A percentile compares a stretch with the other conserved stretches of the same genome.
Evolutionary conservation across 305 asterid species (phyloP).

Genomic region (Fraxinus xanthoxyloides): DNA sequence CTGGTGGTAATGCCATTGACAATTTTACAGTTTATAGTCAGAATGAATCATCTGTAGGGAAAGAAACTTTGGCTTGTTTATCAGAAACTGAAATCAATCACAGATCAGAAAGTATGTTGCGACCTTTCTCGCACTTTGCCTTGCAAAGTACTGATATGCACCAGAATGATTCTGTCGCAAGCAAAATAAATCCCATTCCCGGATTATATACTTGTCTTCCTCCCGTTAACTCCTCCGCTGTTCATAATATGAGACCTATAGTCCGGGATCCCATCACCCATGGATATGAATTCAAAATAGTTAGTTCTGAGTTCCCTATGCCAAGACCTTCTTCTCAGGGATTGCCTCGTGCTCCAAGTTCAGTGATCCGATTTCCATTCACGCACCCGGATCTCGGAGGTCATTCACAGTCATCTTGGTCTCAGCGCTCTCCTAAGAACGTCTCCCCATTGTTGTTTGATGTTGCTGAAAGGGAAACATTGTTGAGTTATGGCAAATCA

Average conservation of each 20-base stretch:
- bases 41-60: slow-evolving; percentile 36
- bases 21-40: slow-evolving; percentile 23
- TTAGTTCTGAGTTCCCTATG: slow-evolving; percentile 22
- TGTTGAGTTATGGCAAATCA: slow-evolving; percentile 23
- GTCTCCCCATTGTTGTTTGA: slow-evolving; percentile 28
- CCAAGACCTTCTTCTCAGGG: slow-evolving; percentile 27
- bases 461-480: slow-evolving; percentile 31
- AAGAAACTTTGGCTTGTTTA: slow-evolving; percentile 30
- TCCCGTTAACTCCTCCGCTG: slow-evolving; percentile 22
- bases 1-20: slow-evolving; percentile 18
- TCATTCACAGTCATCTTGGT: slow-evolving; percentile 35
- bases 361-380: slow-evolving; percentile 50
- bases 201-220: slow-evolving; percentile 26
- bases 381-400: slow-evolving; percentile 38
- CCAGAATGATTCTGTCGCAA: slow-evolving; percentile 30
- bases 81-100: slow-evolving; percentile 35
- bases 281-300: slow-evolving; percentile 26
- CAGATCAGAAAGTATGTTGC: slow-evolving; percentile 26
- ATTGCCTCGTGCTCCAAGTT: slow-evolving; percentile 23
- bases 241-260: slow-evolving; percentile 22
- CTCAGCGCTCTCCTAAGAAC: slow-evolving; percentile 35
- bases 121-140: slow-evolving; percentile 28
- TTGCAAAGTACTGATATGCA: slow-evolving; percentile 27
- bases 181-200: slow-evolving; percentile 30
- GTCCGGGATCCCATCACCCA: slow-evolving; percentile 33